Evolutionary conservation across 495 filamentous ascomycete species (phyloP).

Genomic region (Eremomyces bilateralis): DNA sequence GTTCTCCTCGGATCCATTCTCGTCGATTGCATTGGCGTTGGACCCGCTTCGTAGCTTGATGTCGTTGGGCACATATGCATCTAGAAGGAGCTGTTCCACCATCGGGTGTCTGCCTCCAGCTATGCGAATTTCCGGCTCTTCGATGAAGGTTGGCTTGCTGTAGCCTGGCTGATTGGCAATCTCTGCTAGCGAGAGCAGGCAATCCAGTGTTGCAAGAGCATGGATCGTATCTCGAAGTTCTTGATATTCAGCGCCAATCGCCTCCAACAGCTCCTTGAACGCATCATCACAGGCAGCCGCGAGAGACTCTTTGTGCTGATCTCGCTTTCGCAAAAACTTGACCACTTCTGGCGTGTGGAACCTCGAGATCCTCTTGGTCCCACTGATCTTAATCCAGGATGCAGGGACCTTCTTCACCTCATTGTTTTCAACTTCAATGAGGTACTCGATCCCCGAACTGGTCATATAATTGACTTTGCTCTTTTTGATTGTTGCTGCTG

Average conservation of each 20-base stretch:
- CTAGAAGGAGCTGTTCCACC: slow-evolving; percentile 76
- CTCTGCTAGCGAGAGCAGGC: slow-evolving; percentile 63
- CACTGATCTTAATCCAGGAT: slow-evolving; percentile 81
- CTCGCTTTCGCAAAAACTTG: slow-evolving; percentile 60
- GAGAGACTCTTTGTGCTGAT: slow-evolving; percentile 85
- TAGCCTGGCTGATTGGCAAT: slow-evolving; percentile 79
- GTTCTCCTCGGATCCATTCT: too few species aligned
- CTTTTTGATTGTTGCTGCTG: slow-evolving; percentile 45
- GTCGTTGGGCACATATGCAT: slow-evolving; percentile 82
- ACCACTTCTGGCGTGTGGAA: slow-evolving; percentile 91
- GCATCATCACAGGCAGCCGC: slow-evolving; percentile 85
- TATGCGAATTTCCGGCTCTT: slow-evolving; percentile 48
- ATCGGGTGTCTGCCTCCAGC: slow-evolving; percentile 76
- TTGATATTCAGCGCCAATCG: slow-evolving; percentile 68
- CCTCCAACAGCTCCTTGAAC: slow-evolving; percentile 42
- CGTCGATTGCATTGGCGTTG: slow-evolving; percentile 21
- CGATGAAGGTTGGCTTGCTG: slow-evolving; percentile 59
- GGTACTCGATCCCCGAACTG: slow-evolving; percentile 77
- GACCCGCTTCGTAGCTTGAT: slow-evolving; percentile 35
- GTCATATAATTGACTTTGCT: slow-evolving; percentile 55
- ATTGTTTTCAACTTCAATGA: slow-evolving; percentile 74
- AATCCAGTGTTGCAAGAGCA: slow-evolving; percentile 73
- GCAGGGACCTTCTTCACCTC: slow-evolving; percentile 71
- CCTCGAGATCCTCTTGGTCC: slow-evolving; percentile 77
- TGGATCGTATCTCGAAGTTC: slow-evolving; percentile 70